Conservation (phyloP, 2,329 filamentous ascomycete genomes). For the Fusarium brevicatenulatum region DNA sequence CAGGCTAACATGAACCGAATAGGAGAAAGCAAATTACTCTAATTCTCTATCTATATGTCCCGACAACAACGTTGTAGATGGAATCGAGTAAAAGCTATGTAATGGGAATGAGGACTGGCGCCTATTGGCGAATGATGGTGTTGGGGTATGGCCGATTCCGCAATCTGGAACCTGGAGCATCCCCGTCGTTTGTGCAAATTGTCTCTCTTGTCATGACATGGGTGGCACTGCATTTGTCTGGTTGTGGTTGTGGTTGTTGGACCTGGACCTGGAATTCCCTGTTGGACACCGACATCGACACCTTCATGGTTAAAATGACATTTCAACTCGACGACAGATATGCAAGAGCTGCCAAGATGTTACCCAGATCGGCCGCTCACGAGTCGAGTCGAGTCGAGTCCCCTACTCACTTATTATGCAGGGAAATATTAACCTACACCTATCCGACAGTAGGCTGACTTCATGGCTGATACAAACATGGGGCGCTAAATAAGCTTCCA, state of each 20-base stretch:
- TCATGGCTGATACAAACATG: constrained; percentile 21
- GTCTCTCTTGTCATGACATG: constrained; percentile 30
- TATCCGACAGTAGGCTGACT: constrained; percentile 10
- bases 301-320: constrained; percentile 12
- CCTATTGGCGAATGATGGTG: constrained; percentile 41
- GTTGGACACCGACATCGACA: constrained; percentile 6
- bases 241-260: background rate
- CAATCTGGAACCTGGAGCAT: constrained; percentile 31
- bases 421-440: constrained; percentile 18
- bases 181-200: constrained; percentile 12
- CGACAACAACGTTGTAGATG: constrained; percentile 35
- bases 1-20: constrained; percentile 28
- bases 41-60: constrained; percentile 7
- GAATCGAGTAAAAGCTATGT: constrained; percentile 47
- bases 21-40: constrained; percentile 22
- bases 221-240: constrained; percentile 26
- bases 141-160: constrained; percentile 34
- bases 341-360: constrained; percentile 25
- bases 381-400: constrained; percentile 19
- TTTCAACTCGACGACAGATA: constrained; percentile 10
- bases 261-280: background rate
- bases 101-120: constrained; percentile 40
- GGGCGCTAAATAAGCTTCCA: constrained; percentile 26
- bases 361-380: constrained; percentile 20
- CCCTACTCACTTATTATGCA: constrained; percentile 18